Evolutionary conservation across 345 rosid species (phyloP).

Genomic region (Nephelium lappaceum): DNA sequence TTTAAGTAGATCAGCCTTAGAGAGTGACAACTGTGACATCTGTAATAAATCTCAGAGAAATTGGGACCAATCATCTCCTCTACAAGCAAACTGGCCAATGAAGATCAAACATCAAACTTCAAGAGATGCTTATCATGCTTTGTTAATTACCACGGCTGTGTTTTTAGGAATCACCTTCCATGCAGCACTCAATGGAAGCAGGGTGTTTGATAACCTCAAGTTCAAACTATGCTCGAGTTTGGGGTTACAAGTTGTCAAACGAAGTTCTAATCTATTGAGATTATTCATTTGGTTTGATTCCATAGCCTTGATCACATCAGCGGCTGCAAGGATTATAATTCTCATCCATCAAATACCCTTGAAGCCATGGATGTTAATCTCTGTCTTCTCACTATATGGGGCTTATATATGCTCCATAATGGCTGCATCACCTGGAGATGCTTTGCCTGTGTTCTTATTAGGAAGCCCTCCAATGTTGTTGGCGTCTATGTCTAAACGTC

Average conservation of each 20-base stretch:
- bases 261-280: neutral
- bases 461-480: neutral
- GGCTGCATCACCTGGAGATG: constrained; percentile 13
- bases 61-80: neutral
- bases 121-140: neutral
- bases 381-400: constrained; percentile 9
- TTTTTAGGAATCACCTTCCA: neutral
- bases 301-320: constrained; percentile 19
- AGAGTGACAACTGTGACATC: neutral
- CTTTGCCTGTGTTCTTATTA: neutral
- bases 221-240: neutral
- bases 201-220: neutral
- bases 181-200: constrained; percentile 2
- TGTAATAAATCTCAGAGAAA: neutral
- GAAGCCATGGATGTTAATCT: constrained; percentile 16
- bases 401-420: constrained; percentile 17
- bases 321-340: constrained; percentile 10
- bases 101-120: neutral
- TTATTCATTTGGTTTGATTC: constrained; percentile 24
- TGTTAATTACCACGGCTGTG: constrained; percentile 12
- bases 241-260: neutral
- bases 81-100: neutral
- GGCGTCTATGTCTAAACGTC: neutral
- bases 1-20: neutral
- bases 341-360: constrained; percentile 20